phyloP scores from a whole-genome alignment of 163 green algal species.

The Scenedesmus sp. region DNA sequence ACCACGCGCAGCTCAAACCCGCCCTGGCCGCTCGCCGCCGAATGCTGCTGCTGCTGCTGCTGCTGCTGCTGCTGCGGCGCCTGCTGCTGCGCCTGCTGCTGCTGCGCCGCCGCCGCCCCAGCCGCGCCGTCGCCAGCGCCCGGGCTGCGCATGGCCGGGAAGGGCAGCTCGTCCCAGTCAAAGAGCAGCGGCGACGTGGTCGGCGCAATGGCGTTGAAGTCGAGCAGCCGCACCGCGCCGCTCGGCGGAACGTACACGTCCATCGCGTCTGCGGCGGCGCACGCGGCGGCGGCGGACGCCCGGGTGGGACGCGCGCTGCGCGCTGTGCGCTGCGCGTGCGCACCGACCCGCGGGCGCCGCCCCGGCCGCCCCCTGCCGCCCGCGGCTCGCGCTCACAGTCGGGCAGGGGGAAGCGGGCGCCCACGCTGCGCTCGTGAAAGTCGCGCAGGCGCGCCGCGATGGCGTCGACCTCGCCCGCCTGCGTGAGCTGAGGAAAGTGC shows the following conservation, averaged over 20 bases:
- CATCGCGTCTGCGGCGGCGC: slow-evolving; percentile 65
- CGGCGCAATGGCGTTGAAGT: slow-evolving; percentile 89
- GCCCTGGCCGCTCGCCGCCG: neutral
- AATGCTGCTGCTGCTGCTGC: neutral
- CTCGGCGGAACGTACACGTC: slow-evolving; percentile 85
- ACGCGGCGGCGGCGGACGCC: too few species aligned
- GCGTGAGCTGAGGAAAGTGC: slow-evolving; percentile 60
- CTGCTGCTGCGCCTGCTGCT: slow-evolving; percentile 14
- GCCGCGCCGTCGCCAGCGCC: neutral
- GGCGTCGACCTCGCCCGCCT: slow-evolving; percentile 17
- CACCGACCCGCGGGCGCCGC: neutral
- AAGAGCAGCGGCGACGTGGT: slow-evolving; percentile 91
- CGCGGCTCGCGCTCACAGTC: slow-evolving; percentile 16
- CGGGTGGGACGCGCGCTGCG: too few species aligned
- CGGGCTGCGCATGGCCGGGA: slow-evolving; percentile 23
- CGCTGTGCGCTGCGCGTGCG: neutral
- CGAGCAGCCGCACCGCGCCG: slow-evolving; percentile 76
- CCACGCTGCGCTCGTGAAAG: slow-evolving; percentile 63
- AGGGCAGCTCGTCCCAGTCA: slow-evolving; percentile 87
- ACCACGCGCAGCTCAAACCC: slow-evolving; percentile 51
- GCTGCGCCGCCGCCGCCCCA: neutral
- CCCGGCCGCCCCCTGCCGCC: neutral
- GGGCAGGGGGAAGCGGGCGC: slow-evolving; percentile 46
- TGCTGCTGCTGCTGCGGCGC: slow-evolving; percentile 1
- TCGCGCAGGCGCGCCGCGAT: slow-evolving; percentile 45